These are phyloP conservation scores for Verticillium tricorpus DNA, from an alignment of 2,329 filamentous ascomycete genomes.

Conservation along the genomic window DNA sequence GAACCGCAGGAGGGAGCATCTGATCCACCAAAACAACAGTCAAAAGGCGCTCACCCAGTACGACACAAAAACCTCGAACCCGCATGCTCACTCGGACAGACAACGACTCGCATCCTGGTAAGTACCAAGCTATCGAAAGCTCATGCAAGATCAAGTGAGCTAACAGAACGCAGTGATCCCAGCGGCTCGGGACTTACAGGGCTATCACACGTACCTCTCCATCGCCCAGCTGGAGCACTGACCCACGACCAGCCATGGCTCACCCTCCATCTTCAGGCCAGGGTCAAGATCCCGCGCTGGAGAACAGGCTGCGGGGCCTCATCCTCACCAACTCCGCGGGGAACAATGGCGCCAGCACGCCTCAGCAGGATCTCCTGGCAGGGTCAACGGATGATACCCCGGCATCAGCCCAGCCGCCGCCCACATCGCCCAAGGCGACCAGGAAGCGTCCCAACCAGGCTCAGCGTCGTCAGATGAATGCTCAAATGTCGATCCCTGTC, in stretches of 20 bases:
- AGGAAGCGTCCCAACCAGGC: conserved; percentile 58
- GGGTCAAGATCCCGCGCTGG: conserved; percentile 26
- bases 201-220: background rate
- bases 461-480: conserved; percentile 58
- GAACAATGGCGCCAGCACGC: background rate
- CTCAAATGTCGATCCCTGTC: conserved; percentile 53
- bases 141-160: background rate
- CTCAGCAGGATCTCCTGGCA: background rate
- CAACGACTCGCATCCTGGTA: background rate
- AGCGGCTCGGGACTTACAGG: background rate
- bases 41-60: background rate
- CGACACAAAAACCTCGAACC: background rate
- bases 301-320: conserved; percentile 55
- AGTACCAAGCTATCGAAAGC: background rate
- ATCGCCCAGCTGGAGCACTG: background rate
- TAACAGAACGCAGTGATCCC: background rate
- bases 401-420: background rate
- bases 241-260: background rate
- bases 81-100: background rate
- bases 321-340: conserved; percentile 48
- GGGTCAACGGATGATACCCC: background rate
- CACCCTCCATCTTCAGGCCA: background rate
- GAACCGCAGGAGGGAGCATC: background rate
- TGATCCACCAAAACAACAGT: background rate
- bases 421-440: conserved; percentile 20